These are phyloP conservation scores for Fraxinus americana DNA, from an alignment of 257 asterid species.

Conservation along the genomic window DNA sequence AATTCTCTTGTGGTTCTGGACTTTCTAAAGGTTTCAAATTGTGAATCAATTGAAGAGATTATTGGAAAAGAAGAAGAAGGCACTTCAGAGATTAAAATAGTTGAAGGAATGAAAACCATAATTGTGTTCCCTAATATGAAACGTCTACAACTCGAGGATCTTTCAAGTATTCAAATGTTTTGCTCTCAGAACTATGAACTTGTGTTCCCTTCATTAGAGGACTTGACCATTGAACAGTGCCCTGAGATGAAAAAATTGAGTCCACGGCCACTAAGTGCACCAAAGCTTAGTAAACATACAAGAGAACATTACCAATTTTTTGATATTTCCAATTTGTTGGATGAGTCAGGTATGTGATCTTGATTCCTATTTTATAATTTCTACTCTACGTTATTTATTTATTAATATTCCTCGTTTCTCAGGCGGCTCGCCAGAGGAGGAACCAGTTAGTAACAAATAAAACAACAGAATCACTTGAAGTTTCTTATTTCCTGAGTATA, in stretches of 20 bases:
- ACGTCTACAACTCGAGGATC: neutral
- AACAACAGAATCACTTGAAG: no score
- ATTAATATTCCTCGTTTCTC: no score
- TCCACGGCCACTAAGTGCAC: neutral
- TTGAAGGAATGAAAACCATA: neutral
- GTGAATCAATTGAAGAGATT: neutral
- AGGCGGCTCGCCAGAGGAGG: no score
- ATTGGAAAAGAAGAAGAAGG: neutral
- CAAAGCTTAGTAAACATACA: neutral
- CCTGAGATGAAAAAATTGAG: neutral
- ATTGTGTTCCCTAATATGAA: constrained; percentile 7
- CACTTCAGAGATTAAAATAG: neutral
- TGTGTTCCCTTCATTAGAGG: neutral
- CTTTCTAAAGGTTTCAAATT: neutral
- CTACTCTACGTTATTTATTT: no score
- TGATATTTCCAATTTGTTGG: no score
- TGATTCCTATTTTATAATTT: no score
- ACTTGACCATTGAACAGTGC: neutral
- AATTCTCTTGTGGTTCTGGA: neutral
- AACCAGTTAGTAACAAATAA: no score
- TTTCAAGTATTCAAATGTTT: neutral
- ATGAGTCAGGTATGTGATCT: no score
- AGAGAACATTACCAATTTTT: no score
- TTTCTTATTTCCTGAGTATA: no score
- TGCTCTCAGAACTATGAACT: neutral